Evolutionary conservation across 805 yeast species (phyloP).

Genomic region (Zygosaccharomyces siamensis): DNA sequence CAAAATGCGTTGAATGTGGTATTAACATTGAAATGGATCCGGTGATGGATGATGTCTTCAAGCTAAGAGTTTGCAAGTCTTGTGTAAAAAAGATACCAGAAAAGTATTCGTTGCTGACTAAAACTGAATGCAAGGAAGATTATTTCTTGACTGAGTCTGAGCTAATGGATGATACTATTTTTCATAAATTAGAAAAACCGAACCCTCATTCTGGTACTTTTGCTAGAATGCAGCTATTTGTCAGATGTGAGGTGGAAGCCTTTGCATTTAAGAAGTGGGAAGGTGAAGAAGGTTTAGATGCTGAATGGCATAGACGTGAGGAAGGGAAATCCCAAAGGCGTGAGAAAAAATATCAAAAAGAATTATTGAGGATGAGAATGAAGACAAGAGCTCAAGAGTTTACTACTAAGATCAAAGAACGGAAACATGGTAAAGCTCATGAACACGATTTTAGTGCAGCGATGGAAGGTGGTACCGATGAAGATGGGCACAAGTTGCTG

Average conservation of each 20-base stretch:
- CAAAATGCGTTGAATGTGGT: conserved; percentile 78
- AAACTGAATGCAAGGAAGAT: conserved; percentile 92
- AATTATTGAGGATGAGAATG: conserved; percentile 80
- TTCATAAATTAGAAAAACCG: conserved; percentile 80
- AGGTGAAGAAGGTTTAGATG: conserved; percentile 77
- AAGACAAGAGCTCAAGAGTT: conserved; percentile 88
- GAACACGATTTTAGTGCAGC: conserved; percentile 71
- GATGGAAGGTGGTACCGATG: conserved; percentile 40
- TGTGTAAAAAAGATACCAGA: conserved; percentile 76
- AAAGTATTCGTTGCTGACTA: conserved; percentile 84
- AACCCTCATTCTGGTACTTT: conserved; percentile 90
- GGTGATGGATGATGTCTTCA: conserved; percentile 62
- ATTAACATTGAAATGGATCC: conserved; percentile 73
- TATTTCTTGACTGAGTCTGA: conserved; percentile 93
- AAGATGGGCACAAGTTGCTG: conserved; percentile 40
- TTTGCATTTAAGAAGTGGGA: conserved; percentile 95
- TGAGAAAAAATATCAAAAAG: conserved; percentile 73
- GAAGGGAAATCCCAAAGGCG: conserved; percentile 62
- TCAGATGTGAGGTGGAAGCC: conserved; percentile 89
- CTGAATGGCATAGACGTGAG: conserved; percentile 88
- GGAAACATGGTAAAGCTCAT: conserved; percentile 57
- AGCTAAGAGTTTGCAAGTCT: conserved; percentile 68
- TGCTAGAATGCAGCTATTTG: conserved; percentile 86
- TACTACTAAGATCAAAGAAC: conserved; percentile 63
- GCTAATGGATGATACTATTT: conserved; percentile 58